Evolutionary conservation across 164 flowering plant genomes (phyloP).

Genomic region (Echeveria elegans): DNA sequence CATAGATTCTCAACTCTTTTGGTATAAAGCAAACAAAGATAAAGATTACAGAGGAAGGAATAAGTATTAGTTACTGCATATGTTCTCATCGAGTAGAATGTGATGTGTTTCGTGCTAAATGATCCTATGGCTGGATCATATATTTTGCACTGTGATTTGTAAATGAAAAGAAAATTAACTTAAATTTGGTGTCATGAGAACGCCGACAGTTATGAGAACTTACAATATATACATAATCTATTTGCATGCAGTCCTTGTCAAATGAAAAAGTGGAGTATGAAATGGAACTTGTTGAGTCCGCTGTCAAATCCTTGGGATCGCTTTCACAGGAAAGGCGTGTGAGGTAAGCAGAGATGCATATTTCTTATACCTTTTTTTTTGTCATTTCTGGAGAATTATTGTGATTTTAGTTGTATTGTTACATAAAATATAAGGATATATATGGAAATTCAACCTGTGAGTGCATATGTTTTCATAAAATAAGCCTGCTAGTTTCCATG

Average conservation of each 20-base stretch:
- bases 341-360: conserved; percentile 31
- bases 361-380: no score
- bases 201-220: background rate
- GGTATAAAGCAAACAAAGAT: no score
- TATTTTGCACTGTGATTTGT: background rate
- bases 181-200: background rate
- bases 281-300: conserved; percentile 67
- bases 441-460: background rate
- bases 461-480: background rate
- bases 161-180: background rate
- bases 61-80: no score
- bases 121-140: background rate
- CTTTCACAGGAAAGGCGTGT: conserved; percentile 67
- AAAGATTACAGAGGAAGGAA: no score
- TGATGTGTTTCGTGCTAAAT: background rate
- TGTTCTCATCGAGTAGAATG: no score
- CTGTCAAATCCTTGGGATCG: conserved; percentile 65
- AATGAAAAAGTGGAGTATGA: conserved; percentile 61
- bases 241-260: conserved; percentile 56
- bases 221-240: background rate
- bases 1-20: no score
- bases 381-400: no score
- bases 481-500: background rate
- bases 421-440: background rate
- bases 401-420: background rate